Percentiles rank a stretch among this genome's conserved stretches.
phyloP scores from a whole-genome alignment of 2,329 filamentous ascomycete species.

The Microdochium nivale region DNA sequence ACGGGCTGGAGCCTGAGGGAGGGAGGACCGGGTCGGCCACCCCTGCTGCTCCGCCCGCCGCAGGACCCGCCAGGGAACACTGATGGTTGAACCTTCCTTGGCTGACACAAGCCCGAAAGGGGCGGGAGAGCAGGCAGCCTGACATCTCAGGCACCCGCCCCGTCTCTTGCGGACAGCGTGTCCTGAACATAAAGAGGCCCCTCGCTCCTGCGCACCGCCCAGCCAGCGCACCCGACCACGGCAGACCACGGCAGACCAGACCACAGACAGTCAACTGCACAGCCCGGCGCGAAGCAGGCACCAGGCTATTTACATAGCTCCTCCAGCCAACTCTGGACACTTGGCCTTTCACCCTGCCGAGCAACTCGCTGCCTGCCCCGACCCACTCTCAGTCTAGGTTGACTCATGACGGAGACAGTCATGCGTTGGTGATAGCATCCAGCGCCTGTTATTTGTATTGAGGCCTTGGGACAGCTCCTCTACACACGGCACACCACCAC shows the following conservation, averaged over 20 bases:
- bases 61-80: background rate
- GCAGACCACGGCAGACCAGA: background rate
- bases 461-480: conserved; percentile 29
- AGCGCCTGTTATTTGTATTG: conserved; percentile 23
- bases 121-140: background rate
- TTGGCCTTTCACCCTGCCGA: background rate
- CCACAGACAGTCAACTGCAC: background rate
- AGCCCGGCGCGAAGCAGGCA: background rate
- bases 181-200: conserved; percentile 10
- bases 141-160: background rate
- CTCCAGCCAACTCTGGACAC: background rate
- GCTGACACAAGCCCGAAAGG: background rate
- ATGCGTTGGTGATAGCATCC: conserved; percentile 8
- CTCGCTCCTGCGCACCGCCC: background rate
- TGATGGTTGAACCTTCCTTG: conserved; percentile 1
- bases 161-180: conserved; percentile 10
- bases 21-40: background rate
- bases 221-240: background rate
- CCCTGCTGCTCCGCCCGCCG: background rate
- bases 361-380: conserved; percentile 2
- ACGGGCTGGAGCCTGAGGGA: background rate
- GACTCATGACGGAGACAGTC: conserved; percentile 13
- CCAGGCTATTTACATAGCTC: background rate
- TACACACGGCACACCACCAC: conserved; percentile 10
- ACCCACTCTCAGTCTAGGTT: conserved; percentile 2